Evolutionary conservation across 345 rosid species (phyloP).

Genomic region (Cardiospermum halicacabum): DNA sequence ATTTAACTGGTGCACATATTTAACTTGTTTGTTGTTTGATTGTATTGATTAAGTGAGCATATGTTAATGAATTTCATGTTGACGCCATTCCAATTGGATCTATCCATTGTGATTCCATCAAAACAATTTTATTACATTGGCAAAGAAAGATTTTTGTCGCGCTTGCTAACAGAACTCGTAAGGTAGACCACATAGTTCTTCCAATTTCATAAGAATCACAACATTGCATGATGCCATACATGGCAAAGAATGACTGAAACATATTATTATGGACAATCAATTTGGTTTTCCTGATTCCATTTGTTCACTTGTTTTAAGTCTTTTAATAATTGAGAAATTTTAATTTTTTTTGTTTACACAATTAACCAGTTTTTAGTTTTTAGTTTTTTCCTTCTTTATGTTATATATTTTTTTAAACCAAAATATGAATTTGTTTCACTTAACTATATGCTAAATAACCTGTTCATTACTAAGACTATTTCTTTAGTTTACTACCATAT

Average conservation of each 20-base stretch:
- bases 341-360: too few relatives aligned
- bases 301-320: too few relatives aligned
- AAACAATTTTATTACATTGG: slow-evolving; percentile 57
- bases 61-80: slow-evolving; percentile 53
- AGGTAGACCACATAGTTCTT: slow-evolving; percentile 39
- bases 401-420: too few relatives aligned
- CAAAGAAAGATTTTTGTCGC: slow-evolving; percentile 87
- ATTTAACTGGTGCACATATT: too few relatives aligned
- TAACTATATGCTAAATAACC: too few relatives aligned
- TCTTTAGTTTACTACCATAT: too few relatives aligned
- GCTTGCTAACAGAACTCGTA: slow-evolving; percentile 53
- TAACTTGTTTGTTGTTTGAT: not conserved
- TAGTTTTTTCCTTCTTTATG: too few relatives aligned
- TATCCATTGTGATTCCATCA: slow-evolving; percentile 55
- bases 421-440: too few relatives aligned
- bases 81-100: slow-evolving; percentile 57
- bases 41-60: not conserved
- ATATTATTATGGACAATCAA: not conserved
- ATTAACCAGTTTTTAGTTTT: too few relatives aligned
- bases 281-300: too few relatives aligned
- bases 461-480: too few relatives aligned
- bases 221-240: not conserved
- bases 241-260: not conserved
- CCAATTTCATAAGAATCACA: not conserved
- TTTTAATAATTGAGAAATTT: too few relatives aligned